phyloP scores from a whole-genome alignment of 1,284 basidiomycete species.

The Meira nashicola region DNA sequence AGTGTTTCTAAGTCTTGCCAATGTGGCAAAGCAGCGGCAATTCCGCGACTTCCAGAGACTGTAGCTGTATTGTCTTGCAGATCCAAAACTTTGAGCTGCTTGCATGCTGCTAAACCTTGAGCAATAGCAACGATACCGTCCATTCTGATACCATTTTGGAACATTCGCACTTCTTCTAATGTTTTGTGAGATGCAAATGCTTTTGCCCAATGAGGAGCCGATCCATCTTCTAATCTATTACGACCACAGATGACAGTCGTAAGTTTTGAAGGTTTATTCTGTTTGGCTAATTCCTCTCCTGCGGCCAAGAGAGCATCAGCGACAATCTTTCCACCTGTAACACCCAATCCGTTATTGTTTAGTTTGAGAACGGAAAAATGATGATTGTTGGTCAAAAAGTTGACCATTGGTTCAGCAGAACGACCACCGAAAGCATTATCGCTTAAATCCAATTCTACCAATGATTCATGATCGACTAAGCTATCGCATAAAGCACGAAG shows the following conservation, averaged over 20 bases:
- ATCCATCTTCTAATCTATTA: conserved; percentile 89
- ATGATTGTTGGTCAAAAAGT: conserved; percentile 60
- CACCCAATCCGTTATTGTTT: conserved; percentile 97
- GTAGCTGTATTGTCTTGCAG: conserved; percentile 95
- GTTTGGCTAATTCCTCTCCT: conserved; percentile 65
- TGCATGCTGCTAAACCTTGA: conserved; percentile 67
- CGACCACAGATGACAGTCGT: conserved; percentile 84
- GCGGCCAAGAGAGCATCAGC: conserved; percentile 77
- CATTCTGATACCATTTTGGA: conserved; percentile 95
- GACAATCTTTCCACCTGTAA: conserved; percentile 77
- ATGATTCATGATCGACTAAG: conserved; percentile 70
- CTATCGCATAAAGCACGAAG: conserved; percentile 83
- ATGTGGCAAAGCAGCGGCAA: conserved; percentile 64
- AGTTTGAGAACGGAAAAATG: conserved; percentile 79
- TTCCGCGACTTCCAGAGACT: conserved; percentile 66
- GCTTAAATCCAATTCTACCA: conserved; percentile 82
- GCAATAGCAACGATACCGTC: conserved; percentile 82
- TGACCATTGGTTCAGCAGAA: conserved; percentile 88
- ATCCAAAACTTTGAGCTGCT: conserved; percentile 72
- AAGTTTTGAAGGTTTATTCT: conserved; percentile 68
- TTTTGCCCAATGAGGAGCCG: conserved; percentile 74
- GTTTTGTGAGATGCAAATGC: conserved; percentile 77
- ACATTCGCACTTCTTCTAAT: conserved; percentile 81
- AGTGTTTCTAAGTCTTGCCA: conserved; percentile 73
- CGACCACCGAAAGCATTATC: conserved; percentile 97